These are phyloP conservation scores for Phaeodactylum tricornutum DNA, from an alignment of 108 stramenopile species.

Conservation along the genomic window DNA sequence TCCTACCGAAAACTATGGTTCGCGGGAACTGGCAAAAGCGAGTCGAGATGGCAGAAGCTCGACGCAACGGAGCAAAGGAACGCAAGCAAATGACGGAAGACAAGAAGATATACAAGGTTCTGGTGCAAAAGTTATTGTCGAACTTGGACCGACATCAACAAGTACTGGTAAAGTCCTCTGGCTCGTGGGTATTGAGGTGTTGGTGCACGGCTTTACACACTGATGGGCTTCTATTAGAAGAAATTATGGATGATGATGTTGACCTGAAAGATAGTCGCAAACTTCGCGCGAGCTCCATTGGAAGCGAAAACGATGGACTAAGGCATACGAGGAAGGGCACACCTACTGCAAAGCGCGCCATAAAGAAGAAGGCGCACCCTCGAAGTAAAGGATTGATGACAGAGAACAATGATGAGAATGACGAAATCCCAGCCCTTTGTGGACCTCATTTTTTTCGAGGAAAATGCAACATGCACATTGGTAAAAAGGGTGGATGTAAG, in stretches of 20 bases:
- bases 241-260: not conserved
- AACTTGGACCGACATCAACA: conserved; percentile 16
- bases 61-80: conserved; percentile 24
- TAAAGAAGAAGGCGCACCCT: conserved; percentile 9
- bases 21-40: conserved; percentile 48
- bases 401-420: not conserved
- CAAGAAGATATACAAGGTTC: conserved; percentile 11
- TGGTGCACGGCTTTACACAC: conserved; percentile 3
- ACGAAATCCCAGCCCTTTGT: conserved; percentile 5
- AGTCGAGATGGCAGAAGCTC: conserved; percentile 34
- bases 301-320: not conserved
- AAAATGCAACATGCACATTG: not conserved
- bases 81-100: conserved; percentile 19
- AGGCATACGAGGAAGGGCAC: not conserved
- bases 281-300: conserved; percentile 1
- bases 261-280: conserved; percentile 1
- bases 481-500: conserved; percentile 2
- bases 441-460: conserved; percentile 14
- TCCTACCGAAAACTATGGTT: conserved; percentile 25
- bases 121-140: conserved; percentile 22
- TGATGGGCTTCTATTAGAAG: conserved; percentile 3
- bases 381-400: conserved; percentile 3
- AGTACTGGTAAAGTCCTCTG: not conserved
- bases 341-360: not conserved
- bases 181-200: conserved; percentile 4